phyloP scores from a whole-genome alignment of 108 stramenopile genomes.

The Nitzschia sp. region DNA sequence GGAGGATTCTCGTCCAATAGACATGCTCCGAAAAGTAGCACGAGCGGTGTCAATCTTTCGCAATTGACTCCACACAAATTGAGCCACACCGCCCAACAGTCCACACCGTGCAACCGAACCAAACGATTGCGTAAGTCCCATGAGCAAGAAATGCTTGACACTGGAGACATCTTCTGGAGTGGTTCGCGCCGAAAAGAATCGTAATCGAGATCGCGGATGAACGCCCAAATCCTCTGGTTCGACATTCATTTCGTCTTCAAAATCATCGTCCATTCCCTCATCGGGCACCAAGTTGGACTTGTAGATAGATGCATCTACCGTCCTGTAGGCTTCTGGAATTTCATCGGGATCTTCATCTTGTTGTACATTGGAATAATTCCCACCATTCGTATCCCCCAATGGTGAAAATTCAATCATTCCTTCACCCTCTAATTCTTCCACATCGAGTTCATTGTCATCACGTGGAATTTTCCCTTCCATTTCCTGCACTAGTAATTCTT shows the following conservation, averaged over 20 bases:
- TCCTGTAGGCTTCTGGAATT: constrained; percentile 77
- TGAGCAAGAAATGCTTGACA: constrained; percentile 62
- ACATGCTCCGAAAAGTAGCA: constrained; percentile 55
- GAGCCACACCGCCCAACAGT: constrained; percentile 79
- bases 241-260: constrained; percentile 64
- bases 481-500: constrained; percentile 51
- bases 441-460: background rate
- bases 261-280: constrained; percentile 74
- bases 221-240: background rate
- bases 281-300: constrained; percentile 56
- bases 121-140: constrained; percentile 68
- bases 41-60: constrained; percentile 71
- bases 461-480: constrained; percentile 23
- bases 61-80: constrained; percentile 75
- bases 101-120: constrained; percentile 84
- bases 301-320: constrained; percentile 71
- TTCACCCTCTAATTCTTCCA: background rate
- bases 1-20: constrained; percentile 36
- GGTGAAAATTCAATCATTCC: constrained; percentile 21
- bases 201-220: background rate
- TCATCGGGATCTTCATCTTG: constrained; percentile 23
- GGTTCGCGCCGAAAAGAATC: background rate
- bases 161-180: constrained; percentile 33
- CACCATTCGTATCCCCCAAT: constrained; percentile 9
- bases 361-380: constrained; percentile 19